Base-by-base conservation (phyloP, 345 rosid genomes). In the Rubroshorea leprosula region DNA sequence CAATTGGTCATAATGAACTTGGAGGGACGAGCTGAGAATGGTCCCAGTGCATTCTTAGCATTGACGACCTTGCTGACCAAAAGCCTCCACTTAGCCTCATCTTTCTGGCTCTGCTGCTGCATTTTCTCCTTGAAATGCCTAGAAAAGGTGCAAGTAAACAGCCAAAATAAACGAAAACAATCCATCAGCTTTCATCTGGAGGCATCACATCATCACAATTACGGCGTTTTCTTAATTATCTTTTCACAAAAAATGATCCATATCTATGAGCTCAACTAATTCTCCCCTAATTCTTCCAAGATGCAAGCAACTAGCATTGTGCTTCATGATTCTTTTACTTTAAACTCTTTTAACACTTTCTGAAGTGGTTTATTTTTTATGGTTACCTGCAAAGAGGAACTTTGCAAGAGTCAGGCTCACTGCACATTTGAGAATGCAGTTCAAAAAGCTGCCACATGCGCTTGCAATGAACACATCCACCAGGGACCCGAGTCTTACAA, bases 371-470 rank as follows among this genome's bases (percentile, higher is more conserved):
- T n/a, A n/a, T n/a, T n/a, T n/a, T 62, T 52, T 22, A 56, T 8
- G 60, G 77, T 72, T 74, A 88, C 98, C 87, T 51, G 51, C 98
- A 88, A 54, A 91, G 95, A 45, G 96, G 96, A 66, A 91, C 85
- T 65, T 71, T 77, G 92, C 96, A 91, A 53, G 69, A 68, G 64
- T 86, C 89, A 19, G 87, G 88, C 45, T 81, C 80, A 4, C 68
- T 54, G 51, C 98, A 86, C 78, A 86, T 72, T 43, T 90, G 81
- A 53, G 98, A 84, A 68, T 91, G 96, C 69, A 91, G 83, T 69
- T 88, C 87, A 65, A 88, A 81, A 58, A 91, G 90, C 80, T 86
- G 96, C 91, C 96, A 83, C 92, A 84, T 83, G 23, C 90, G 78
- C 68, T 86, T 91, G 78, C 98, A 91, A 55, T 73, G 84, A 48